Evolutionary conservation across 2,329 filamentous ascomycete genomes (phyloP).

Genomic region (Sclerotinia spermophila): DNA sequence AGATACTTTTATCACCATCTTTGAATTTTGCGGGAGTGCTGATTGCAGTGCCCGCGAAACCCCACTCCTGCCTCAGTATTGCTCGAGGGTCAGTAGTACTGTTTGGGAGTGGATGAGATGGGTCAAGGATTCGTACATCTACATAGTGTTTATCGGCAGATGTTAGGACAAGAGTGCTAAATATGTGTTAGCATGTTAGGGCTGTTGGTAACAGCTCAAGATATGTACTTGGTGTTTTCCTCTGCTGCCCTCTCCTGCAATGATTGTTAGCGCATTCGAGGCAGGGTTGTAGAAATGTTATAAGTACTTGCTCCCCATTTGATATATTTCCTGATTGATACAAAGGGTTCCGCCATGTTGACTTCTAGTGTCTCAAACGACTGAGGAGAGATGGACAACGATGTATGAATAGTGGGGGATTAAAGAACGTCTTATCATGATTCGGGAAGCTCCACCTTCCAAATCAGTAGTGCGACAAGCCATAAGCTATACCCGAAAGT

Average conservation of each 20-base stretch:
- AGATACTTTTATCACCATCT: conserved; percentile 15
- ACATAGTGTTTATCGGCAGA: conserved; percentile 33
- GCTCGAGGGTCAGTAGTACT: conserved; percentile 16
- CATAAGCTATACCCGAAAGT: neutral
- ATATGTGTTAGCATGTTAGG: neutral
- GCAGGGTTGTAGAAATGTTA: neutral
- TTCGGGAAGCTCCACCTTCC: conserved; percentile 1
- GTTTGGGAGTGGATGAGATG: conserved; percentile 17
- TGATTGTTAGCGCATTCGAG: neutral
- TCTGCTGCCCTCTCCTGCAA: conserved; percentile 25
- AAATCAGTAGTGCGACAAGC: conserved; percentile 1
- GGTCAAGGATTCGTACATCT: conserved; percentile 32
- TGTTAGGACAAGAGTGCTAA: conserved; percentile 36
- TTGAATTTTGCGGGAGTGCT: conserved; percentile 22
- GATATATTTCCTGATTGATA: conserved; percentile 30
- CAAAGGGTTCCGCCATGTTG: conserved; percentile 22
- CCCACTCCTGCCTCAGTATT: conserved; percentile 33
- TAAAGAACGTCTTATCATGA: neutral
- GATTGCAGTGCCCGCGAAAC: conserved; percentile 28
- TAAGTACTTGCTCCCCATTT: conserved; percentile 31
- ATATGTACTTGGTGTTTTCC: conserved; percentile 28
- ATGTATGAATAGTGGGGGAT: conserved; percentile 8
- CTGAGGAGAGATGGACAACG: neutral
- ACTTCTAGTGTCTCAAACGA: neutral
- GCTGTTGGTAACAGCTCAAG: neutral